Evolutionary conservation across 768 basidiomycete genomes (phyloP).

Genomic region (Phaeotremella fagi): DNA sequence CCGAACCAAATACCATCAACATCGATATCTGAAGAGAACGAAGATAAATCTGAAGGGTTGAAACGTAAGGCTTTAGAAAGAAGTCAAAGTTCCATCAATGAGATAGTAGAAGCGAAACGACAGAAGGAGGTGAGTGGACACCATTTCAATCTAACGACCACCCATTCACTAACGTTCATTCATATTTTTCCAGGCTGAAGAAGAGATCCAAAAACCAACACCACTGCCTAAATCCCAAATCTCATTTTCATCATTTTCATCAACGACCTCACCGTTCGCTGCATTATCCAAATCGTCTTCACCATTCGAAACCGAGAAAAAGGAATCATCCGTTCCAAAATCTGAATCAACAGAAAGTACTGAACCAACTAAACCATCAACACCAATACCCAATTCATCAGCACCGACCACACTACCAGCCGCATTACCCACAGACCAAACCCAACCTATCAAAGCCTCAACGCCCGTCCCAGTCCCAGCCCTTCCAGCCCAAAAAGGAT

Average conservation of each 20-base stretch:
- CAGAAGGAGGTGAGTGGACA: constrained; percentile 19
- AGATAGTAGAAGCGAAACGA: constrained; percentile 21
- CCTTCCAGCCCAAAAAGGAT: too few relatives aligned
- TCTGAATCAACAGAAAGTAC: not conserved
- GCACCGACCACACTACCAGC: constrained; percentile 5
- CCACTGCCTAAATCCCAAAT: constrained; percentile 12
- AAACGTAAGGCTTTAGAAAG: constrained; percentile 40
- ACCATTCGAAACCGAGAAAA: not conserved
- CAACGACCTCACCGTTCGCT: constrained; percentile 16
- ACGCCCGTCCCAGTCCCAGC: not conserved
- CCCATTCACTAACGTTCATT: not conserved
- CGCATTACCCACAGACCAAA: not conserved
- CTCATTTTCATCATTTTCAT: constrained; percentile 23
- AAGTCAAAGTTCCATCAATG: constrained; percentile 26
- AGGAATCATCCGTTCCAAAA: not conserved
- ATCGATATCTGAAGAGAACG: not conserved
- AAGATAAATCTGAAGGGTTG: constrained; percentile 9
- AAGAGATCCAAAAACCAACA: too few relatives aligned
- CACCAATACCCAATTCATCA: constrained; percentile 16
- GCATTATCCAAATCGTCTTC: not conserved
- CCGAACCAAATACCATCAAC: too few relatives aligned
- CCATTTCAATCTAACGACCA: not conserved
- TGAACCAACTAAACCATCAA: constrained; percentile 3
- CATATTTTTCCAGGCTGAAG: too few relatives aligned
- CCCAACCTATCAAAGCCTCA: not conserved